These are phyloP conservation scores for Bacterosira constricta DNA, from an alignment of 108 stramenopile genomes.

Conservation along the genomic window DNA sequence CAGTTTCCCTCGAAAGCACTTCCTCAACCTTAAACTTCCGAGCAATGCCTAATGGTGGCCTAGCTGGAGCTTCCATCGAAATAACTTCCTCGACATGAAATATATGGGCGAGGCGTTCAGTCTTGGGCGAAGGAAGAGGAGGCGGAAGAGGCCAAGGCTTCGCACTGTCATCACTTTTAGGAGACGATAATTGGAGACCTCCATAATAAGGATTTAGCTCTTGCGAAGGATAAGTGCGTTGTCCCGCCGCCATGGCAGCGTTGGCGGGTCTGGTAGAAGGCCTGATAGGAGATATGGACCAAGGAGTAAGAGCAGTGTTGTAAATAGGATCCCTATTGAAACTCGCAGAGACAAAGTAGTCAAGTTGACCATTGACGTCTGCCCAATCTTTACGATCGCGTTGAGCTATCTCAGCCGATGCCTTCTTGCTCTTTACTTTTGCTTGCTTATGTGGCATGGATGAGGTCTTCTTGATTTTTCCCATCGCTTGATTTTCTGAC, in stretches of 20 bases:
- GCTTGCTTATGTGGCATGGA: no score
- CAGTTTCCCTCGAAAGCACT: background rate
- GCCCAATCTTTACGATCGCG: slow-evolving; percentile 1
- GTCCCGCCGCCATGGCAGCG: background rate
- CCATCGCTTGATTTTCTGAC: no score
- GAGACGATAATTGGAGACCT: background rate
- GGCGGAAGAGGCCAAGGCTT: background rate
- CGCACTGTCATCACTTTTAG: background rate
- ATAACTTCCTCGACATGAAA: background rate
- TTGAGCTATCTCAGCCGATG: no score
- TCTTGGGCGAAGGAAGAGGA: background rate
- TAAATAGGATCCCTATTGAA: background rate
- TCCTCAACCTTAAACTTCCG: background rate
- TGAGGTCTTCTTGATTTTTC: no score
- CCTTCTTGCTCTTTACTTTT: no score
- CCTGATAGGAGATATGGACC: slow-evolving; percentile 12
- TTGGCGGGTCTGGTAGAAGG: background rate
- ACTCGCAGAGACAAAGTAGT: background rate
- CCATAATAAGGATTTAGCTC: background rate
- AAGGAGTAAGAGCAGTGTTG: background rate
- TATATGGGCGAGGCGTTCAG: background rate
- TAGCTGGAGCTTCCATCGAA: background rate
- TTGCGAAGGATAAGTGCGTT: background rate
- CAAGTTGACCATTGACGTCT: background rate
- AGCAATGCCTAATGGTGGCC: background rate